Evolutionary conservation across 2,329 filamentous ascomycete genomes (phyloP).

Genomic region (Claviceps fusiformis): DNA sequence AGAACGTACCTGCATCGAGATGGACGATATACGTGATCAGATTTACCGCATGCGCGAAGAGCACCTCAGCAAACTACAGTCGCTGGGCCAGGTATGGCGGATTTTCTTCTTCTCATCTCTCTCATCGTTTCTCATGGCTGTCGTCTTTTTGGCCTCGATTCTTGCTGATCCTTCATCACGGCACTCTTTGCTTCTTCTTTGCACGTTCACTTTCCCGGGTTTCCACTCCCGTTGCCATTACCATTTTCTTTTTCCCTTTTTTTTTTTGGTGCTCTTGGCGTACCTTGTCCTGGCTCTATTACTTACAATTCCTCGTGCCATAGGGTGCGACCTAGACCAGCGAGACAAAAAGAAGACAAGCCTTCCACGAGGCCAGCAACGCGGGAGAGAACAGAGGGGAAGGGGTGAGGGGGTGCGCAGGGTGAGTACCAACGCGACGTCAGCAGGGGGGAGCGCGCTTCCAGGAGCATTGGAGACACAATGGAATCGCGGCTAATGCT

Average conservation of each 20-base stretch:
- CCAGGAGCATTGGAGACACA: slow-evolving; percentile 6
- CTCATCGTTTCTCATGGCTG: not conserved
- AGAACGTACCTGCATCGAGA: slow-evolving; percentile 55
- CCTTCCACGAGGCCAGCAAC: not conserved
- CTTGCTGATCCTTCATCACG: too few relatives aligned
- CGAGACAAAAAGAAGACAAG: slow-evolving; percentile 5
- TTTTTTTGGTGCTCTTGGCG: not conserved
- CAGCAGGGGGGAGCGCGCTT: not conserved
- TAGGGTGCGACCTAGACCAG: not conserved
- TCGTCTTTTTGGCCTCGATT: too few relatives aligned
- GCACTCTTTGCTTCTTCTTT: too few relatives aligned
- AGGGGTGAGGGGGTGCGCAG: not conserved
- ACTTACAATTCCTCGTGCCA: not conserved
- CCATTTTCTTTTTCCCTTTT: not conserved
- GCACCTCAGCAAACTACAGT: slow-evolving; percentile 21
- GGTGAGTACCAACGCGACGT: not conserved
- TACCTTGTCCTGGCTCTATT: not conserved
- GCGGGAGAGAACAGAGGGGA: not conserved
- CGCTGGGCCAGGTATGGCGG: slow-evolving; percentile 19
- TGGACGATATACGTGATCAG: slow-evolving; percentile 50
- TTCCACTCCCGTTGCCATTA: too few relatives aligned
- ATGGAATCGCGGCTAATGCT: slow-evolving; percentile 8
- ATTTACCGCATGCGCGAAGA: slow-evolving; percentile 33
- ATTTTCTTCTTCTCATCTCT: not conserved
- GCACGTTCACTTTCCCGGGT: too few relatives aligned